Evolutionary conservation across 2,329 filamentous ascomycete species (phyloP).

Genomic region (Sclerotinia minor): DNA sequence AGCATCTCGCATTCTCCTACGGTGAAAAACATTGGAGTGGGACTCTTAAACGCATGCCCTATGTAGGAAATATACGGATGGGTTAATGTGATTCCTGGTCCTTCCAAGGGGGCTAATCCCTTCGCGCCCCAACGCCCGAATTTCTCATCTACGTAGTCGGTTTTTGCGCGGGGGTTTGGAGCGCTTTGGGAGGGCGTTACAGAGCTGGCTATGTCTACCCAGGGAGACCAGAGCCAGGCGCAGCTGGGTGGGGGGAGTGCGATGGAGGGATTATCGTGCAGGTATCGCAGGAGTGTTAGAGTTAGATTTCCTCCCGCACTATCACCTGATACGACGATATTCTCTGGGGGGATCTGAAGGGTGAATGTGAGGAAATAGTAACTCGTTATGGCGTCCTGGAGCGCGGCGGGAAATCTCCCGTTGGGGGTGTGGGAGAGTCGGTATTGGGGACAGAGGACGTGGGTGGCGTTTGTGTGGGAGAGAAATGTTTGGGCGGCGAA

Average conservation of each 20-base stretch:
- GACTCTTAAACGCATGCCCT: constrained; percentile 44
- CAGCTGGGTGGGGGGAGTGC: constrained; percentile 43
- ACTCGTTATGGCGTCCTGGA: constrained; percentile 51
- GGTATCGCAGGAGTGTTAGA: constrained; percentile 49
- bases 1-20: constrained; percentile 47
- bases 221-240: constrained; percentile 48
- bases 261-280: constrained; percentile 43
- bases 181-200: too few species aligned
- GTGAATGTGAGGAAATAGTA: constrained; percentile 47
- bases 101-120: constrained; percentile 39
- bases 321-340: constrained; percentile 51
- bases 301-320: constrained; percentile 51
- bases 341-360: constrained; percentile 43
- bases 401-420: constrained; percentile 51
- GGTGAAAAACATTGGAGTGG: constrained; percentile 46
- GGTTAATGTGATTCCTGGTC: constrained; percentile 32
- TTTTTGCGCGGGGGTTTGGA: constrained; percentile 37
- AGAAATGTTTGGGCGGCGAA: constrained; percentile 43
- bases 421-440: constrained; percentile 50
- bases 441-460: constrained; percentile 50
- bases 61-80: constrained; percentile 46
- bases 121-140: constrained; percentile 49
- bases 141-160: constrained; percentile 46
- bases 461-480: constrained; percentile 43
- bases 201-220: constrained; percentile 47